These are phyloP conservation scores for Trichoderma citrinoviride DNA, from an alignment of 2,329 filamentous ascomycete species.

Conservation along the genomic window DNA sequence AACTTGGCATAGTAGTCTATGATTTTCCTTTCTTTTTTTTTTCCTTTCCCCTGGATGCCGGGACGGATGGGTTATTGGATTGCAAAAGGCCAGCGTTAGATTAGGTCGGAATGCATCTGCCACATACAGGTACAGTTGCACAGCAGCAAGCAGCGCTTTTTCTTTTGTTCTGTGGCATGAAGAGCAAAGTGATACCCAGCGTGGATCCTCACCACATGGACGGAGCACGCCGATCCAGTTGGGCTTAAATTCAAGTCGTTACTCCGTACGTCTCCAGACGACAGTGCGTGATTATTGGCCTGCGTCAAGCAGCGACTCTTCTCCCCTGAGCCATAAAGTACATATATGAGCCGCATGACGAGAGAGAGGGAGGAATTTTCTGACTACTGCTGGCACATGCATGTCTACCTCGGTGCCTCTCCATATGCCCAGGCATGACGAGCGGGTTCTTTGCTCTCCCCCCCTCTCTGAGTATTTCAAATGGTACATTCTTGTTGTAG, in stretches of 20 bases:
- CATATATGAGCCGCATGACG: conserved; percentile 16
- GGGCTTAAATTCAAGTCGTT: background rate
- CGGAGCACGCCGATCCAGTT: background rate
- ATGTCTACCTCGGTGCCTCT: background rate
- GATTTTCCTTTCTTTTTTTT: conserved; percentile 2
- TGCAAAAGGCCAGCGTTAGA: background rate
- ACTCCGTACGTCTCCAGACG: background rate
- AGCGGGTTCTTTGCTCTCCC: background rate
- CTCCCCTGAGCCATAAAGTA: background rate
- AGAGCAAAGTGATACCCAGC: background rate
- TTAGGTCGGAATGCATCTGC: conserved; percentile 19
- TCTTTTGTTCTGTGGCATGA: conserved; percentile 1
- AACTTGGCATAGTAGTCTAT: background rate
- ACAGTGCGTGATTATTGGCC: conserved; percentile 9
- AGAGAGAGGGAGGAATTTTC: background rate
- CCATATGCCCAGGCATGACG: conserved; percentile 11
- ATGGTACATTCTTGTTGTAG: background rate
- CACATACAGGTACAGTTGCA: conserved; percentile 1
- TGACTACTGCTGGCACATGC: background rate
- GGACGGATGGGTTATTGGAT: background rate
- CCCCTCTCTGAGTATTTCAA: background rate
- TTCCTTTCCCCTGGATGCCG: background rate
- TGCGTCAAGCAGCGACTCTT: background rate
- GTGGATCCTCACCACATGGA: background rate
- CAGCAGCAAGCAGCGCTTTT: background rate